Conservation (phyloP, 2,329 filamentous ascomycete species). For the Sordariomycetes sp. region DNA sequence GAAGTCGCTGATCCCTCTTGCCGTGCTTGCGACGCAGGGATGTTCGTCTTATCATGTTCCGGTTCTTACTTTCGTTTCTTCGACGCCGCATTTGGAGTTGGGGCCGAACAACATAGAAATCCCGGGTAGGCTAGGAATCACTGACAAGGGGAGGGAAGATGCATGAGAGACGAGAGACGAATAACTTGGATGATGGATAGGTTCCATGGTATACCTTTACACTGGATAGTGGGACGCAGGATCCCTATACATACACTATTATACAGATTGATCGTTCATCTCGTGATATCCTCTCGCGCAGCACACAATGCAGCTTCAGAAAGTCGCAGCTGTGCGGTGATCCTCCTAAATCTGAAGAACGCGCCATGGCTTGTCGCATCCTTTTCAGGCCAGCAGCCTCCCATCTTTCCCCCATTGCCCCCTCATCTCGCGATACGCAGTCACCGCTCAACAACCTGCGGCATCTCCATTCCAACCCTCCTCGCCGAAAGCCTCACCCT, state of each 20-base stretch:
- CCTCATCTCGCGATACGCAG: too few species aligned
- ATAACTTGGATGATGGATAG: not conserved
- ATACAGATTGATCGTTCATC: not conserved
- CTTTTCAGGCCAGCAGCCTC: not conserved
- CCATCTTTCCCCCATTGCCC: not conserved
- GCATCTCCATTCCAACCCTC: slow-evolving; percentile 83
- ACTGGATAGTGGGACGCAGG: not conserved
- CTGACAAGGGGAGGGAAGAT: not conserved
- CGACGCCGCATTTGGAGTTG: not conserved
- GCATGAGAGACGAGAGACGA: not conserved
- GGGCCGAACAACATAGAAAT: not conserved
- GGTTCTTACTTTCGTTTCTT: not conserved
- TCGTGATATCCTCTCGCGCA: not conserved
- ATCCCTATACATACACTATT: slow-evolving; percentile 1
- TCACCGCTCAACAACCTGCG: slow-evolving; percentile 34
- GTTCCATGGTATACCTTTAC: not conserved
- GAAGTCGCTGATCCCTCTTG: slow-evolving; percentile 10
- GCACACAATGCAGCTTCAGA: not conserved
- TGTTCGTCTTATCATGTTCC: not conserved
- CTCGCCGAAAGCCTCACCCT: slow-evolving; percentile 70
- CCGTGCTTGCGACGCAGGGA: not conserved
- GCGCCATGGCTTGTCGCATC: not conserved
- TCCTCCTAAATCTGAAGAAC: not conserved
- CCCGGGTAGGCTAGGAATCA: not conserved
- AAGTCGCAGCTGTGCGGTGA: not conserved